Base-by-base conservation (phyloP, 768 basidiomycete genomes). In the Mycena filopes region DNA sequence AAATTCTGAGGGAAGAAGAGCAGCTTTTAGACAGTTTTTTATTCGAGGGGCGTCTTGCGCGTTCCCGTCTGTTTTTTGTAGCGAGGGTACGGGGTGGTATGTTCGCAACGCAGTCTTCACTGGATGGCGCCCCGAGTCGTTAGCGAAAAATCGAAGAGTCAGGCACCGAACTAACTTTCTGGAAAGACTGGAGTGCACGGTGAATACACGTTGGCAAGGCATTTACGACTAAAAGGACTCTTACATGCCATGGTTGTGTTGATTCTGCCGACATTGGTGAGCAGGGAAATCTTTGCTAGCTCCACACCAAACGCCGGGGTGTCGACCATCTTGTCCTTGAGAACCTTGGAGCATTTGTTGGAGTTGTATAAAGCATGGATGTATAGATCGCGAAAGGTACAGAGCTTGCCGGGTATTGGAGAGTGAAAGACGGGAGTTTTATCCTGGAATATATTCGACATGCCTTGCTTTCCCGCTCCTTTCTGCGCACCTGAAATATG, bases 171-270 rank as follows among this genome's bases (percentile, higher is more conserved):
- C 67, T 26, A 20, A 68, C 67, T 95, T 81, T 95, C 93, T 60
- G 93, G 93, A 75, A 94, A 95, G 80, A 96, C 93, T 94, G 73
- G 43, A 70, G 55, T 53, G 18, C 60, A 54, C 62, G 64, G 58
- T 73, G 41, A 67, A 67, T 68, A 63, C 63, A 47, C 33, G 33
- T 36, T n/a, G 54, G 33, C 26, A 62, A 58, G 23, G 40, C 20
- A 43, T 54, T 20, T 18, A 29, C 41, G 58, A 38, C 55, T 38
- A 25, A 61, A 48, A 60, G 55, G 65, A 59, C 65, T 76, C 89
- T 81, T 78, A 92, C 88, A 90, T 55, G 94, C 94, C 87, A 95
- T 90, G 33, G 95, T 96, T 41, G 95, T 96, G 74, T 96, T 96
- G 78, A 96, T 93, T 67, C 94, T 83, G 26, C 95, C 95, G 49